These are phyloP conservation scores for Fusarium irregulare DNA, from an alignment of 2,329 filamentous ascomycete genomes.

Conservation along the genomic window DNA sequence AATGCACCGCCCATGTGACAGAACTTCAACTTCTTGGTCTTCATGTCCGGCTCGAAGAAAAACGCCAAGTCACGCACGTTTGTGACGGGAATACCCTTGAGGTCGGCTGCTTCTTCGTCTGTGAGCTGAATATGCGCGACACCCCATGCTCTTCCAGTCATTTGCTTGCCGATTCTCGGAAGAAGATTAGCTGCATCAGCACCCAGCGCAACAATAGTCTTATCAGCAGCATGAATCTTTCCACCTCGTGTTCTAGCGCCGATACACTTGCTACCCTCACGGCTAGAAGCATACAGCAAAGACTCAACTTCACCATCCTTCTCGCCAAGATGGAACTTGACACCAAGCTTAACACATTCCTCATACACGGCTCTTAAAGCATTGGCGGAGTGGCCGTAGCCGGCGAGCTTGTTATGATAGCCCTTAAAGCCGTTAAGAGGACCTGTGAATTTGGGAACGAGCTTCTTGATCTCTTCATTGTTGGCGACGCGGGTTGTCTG, in stretches of 20 bases:
- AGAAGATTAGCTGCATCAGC: slow-evolving; percentile 21
- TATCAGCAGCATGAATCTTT: slow-evolving; percentile 20
- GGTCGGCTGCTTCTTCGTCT: slow-evolving; percentile 14
- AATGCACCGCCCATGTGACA: slow-evolving; percentile 33
- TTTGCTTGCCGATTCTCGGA: slow-evolving; percentile 25
- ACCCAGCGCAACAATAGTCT: slow-evolving; percentile 20
- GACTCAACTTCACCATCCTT: slow-evolving; percentile 28
- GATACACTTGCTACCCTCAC: slow-evolving; percentile 16
- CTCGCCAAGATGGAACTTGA: slow-evolving; percentile 18
- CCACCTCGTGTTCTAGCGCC: slow-evolving; percentile 19
- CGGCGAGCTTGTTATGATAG: slow-evolving; percentile 30
- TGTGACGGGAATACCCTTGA: slow-evolving; percentile 27
- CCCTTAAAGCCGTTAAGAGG: slow-evolving; percentile 20
- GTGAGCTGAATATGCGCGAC: slow-evolving; percentile 31
- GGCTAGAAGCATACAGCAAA: slow-evolving; percentile 12
- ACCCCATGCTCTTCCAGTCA: slow-evolving; percentile 29
- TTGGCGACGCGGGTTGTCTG: slow-evolving; percentile 14
- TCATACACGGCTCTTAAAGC: slow-evolving; percentile 27
- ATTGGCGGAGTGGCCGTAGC: slow-evolving; percentile 25
- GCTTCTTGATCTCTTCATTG: slow-evolving; percentile 17
- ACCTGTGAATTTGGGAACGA: slow-evolving; percentile 23
- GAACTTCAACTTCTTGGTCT: slow-evolving; percentile 32
- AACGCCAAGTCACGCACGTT: slow-evolving; percentile 31
- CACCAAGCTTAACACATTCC: slow-evolving; percentile 22
- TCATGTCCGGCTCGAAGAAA: slow-evolving; percentile 27